Evolutionary conservation across 176 grass and related monocot species (phyloP), one percentile per base, ranked within the genome.

Genomic region (Rhynchospora tenuis): DNA sequence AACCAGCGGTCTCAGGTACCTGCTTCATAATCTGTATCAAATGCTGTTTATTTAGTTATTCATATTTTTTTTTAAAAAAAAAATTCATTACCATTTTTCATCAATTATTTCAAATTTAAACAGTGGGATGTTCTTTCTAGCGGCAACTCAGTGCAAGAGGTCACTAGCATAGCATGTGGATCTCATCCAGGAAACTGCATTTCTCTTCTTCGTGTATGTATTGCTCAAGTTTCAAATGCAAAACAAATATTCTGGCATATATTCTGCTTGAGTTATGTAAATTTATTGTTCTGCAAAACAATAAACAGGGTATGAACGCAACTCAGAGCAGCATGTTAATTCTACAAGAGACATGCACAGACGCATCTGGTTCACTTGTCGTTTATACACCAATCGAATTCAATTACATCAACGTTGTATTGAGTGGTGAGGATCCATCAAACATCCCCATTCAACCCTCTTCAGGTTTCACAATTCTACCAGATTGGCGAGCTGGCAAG

Each of bases 311-410:
- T 2, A 28, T 92, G 47, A 89, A 89, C 44, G 7, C 89, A 20
- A 91, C 78, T 85, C 91, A 93, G 86, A 93, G 89, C 84, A 89
- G 28, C 88, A 95, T 90, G 89, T 86, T 99, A 79, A 93, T 95
- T 80, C 88, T 99, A 3, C 96, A 99, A 87, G 96, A 99, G 93
- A 93, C 89, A 84, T 90, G 86, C 91, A 99, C 88, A 3, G 96
- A 99, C 58, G 71, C 88, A 70, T 90, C 86, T 13, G 91, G 89
- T 8, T 90, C 96, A 15, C 31, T 95, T 12, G 91, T 99, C 48
- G 93, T 95, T 52, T 89, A 93, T 76, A 83, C 96, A 11, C 91
- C 93, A 0, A 90, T 99, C 10, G 96, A 99, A 86, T 28, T 95
- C 46, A 91, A 62, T 20, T 83, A 86, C 6, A 90, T 92, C 64